phyloP scores from a whole-genome alignment of 257 asterid species.

The Marsdenia floribunda region DNA sequence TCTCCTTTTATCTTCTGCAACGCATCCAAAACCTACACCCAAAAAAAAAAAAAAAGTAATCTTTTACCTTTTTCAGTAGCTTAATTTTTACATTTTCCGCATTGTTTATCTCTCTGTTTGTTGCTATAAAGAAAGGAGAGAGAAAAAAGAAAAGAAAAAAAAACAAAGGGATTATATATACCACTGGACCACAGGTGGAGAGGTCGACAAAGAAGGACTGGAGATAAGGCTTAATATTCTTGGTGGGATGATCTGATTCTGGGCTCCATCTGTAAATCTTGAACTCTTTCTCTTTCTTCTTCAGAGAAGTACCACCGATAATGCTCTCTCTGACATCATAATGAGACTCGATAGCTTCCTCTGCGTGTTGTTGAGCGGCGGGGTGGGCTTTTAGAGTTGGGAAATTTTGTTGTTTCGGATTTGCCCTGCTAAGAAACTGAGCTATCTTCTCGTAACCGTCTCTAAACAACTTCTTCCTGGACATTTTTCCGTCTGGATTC shows the following conservation, averaged over 20 bases:
- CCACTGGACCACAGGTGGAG: slow-evolving; percentile 73
- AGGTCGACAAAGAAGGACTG: slow-evolving; percentile 58
- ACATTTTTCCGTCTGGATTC: slow-evolving; percentile 21
- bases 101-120: too few relatives aligned
- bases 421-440: slow-evolving; percentile 16
- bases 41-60: too few relatives aligned
- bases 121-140: too few relatives aligned
- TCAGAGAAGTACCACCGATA: not conserved
- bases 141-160: too few relatives aligned
- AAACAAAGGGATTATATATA: not conserved
- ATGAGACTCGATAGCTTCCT: slow-evolving; percentile 34
- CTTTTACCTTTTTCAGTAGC: too few relatives aligned
- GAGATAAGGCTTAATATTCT: slow-evolving; percentile 45
- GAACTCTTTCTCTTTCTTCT: slow-evolving; percentile 34
- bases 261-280: slow-evolving; percentile 75
- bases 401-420: slow-evolving; percentile 24
- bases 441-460: slow-evolving; percentile 28
- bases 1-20: slow-evolving; percentile 61
- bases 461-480: slow-evolving; percentile 28
- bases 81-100: too few relatives aligned
- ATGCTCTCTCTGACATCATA: slow-evolving; percentile 13
- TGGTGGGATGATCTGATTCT: slow-evolving; percentile 28
- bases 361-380: slow-evolving; percentile 50
- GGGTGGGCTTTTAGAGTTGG: slow-evolving; percentile 50
- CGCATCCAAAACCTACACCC: slow-evolving; percentile 56